A percentile compares a stretch with the other conserved stretches of the same genome.
Conservation (phyloP, 2,329 filamentous ascomycete genomes). For the Fusarium sp. region DNA sequence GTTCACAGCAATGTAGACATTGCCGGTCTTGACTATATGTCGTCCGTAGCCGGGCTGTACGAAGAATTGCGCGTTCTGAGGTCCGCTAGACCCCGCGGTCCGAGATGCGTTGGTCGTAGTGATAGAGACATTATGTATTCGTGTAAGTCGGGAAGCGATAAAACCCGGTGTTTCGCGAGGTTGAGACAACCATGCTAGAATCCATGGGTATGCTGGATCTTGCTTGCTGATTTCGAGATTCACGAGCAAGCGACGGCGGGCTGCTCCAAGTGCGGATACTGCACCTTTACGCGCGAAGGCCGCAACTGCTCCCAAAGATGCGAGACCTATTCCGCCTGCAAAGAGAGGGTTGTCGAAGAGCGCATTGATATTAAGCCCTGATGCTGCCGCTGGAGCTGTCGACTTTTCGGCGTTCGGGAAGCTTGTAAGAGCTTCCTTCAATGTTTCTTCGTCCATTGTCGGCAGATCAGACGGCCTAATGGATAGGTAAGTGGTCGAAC, state of each 20-base stretch:
- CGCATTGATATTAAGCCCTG: constrained; percentile 63
- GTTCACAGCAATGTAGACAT: constrained; percentile 88
- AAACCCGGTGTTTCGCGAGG: constrained; percentile 75
- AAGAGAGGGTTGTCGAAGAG: constrained; percentile 73
- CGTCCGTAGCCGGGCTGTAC: constrained; percentile 91
- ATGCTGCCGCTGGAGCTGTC: constrained; percentile 47
- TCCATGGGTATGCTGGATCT: constrained; percentile 93
- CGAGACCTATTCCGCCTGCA: constrained; percentile 86
- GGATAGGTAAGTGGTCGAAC: constrained; percentile 30
- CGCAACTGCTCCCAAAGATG: constrained; percentile 83
- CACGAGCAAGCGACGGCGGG: constrained; percentile 88
- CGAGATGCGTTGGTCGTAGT: constrained; percentile 70
- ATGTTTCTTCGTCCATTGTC: constrained; percentile 37
- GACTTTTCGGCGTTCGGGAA: constrained; percentile 49
- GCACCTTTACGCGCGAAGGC: constrained; percentile 83
- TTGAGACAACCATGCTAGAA: constrained; percentile 92
- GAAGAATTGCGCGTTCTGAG: constrained; percentile 82
- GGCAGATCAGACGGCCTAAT: background rate
- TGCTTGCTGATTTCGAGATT: constrained; percentile 96
- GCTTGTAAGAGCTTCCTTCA: constrained; percentile 30
- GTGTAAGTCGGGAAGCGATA: constrained; percentile 67
- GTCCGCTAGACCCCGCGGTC: constrained; percentile 69
- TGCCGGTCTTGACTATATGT: constrained; percentile 87
- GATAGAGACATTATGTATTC: constrained; percentile 70
- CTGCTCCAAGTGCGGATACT: constrained; percentile 75